Evolutionary conservation across 805 yeast species (phyloP), one percentile per base, ranked within the genome.

Genomic region (Brettanomyces nanus): DNA sequence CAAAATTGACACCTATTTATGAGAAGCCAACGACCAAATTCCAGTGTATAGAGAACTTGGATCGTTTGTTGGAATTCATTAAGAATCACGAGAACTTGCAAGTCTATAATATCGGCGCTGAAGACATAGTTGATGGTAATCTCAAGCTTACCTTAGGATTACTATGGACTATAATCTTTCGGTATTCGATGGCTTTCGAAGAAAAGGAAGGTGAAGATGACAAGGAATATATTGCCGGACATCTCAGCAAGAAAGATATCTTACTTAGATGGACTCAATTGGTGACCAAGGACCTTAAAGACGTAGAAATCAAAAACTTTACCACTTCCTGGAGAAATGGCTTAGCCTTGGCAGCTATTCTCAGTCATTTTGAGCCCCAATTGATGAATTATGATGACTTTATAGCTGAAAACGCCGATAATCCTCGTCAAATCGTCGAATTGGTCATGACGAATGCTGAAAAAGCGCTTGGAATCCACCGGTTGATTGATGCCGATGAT

Each of bases 311-410:
- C 21, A 42, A 54, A 10, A 75, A 78, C 51, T 78, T 78, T 53
- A 62, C 72, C 28, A 53, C 65, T 27, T 69, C 74, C 45, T 78
- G 84, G 84, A 65, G 68, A 6, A 53, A 67, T 51, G 65, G 77
- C 22, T 48, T 61, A 53, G 65, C 80, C 49, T 47, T 77, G 51
- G 60, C 69, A 51, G 68, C 75, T 28, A 45, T 73, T 44, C 40
- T 71, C 46, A 52, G 61, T 52, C 46, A 65, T 51, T 56, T 62
- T 44, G 56, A 68, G 15, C 70, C 71, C 0, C 68, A 66, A 19
- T 44, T 65, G 21, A 44, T 69, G 4, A 61, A 65, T 32, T 65
- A 47, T 39, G 51, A 52, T 11, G 46, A 45, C 14, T 14, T 31
- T 11, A 25, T 14, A 25, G 14, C 9, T 4, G 14, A 31, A n/a